Base-by-base conservation (phyloP, 768 basidiomycete species). In the Coprinellus micaceus region DNA sequence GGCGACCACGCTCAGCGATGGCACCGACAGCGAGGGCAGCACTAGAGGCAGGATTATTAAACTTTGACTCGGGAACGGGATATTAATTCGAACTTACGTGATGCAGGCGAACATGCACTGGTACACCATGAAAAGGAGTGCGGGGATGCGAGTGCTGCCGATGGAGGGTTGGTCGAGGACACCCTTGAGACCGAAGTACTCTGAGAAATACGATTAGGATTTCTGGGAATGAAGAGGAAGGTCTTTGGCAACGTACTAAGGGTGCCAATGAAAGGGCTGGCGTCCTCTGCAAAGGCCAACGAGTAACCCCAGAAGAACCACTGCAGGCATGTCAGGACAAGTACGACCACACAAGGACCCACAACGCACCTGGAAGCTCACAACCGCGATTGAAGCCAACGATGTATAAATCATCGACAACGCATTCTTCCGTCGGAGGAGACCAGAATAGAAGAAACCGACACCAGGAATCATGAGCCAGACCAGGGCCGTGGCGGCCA, bases 291-390 rank as follows among this genome's bases (percentile, higher is more conserved):
- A 75, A 98, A 98, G 0, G 95, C 83, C 22, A 98, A 77, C 1
- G 93, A 94, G 74, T 81, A 98, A 2, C 95, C 95, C 95, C 95
- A 97, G 79, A 96, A 94, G 77, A 93, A 94, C 93, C 93, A 95
- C 88, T 94, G 60, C 15, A 58, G 58, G 29, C 7, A 37, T 28
- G 28, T 28, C n/a, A 51, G 30, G 24, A 22, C 3, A 65, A 19
- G 62, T 62, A 39, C n/a, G 43, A 28, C 5, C 7, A 21, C 28
- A 43, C 45, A 6, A 36, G 26, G 40, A 10, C 24, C 25, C 48
- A 24, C 7, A 39, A 60, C 82, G 57, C 58, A 91, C 91, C 78
- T 93, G 88, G 75, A 94, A 93, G 3, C 86, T 86, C 29, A 93
- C 89, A 62, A 89, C 81, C 0, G 86, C 94, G 12, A 94, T 64